These are phyloP conservation scores for Aspergillus sp. DNA, from an alignment of 2,329 filamentous ascomycete species.

Conservation along the genomic window DNA sequence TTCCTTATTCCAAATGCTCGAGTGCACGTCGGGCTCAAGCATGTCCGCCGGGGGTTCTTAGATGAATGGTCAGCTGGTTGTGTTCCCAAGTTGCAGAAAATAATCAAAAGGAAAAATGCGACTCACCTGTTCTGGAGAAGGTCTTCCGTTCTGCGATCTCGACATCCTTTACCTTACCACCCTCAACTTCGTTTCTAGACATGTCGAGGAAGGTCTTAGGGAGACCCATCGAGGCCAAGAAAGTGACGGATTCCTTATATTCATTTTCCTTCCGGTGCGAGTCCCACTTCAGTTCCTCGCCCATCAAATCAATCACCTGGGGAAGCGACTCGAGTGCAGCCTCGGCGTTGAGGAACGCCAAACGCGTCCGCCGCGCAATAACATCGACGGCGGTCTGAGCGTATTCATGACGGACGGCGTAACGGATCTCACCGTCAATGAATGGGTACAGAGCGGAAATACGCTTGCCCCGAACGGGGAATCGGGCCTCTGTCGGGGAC, in stretches of 20 bases:
- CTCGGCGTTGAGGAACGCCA: conserved; percentile 88
- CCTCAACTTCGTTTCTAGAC: conserved; percentile 52
- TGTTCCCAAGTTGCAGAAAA: no score
- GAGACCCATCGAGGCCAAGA: conserved; percentile 55
- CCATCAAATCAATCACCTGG: conserved; percentile 81
- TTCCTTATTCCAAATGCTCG: not conserved
- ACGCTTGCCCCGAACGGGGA: conserved; percentile 73
- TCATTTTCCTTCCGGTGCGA: conserved; percentile 63
- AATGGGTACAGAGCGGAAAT: conserved; percentile 79
- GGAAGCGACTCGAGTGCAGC: conserved; percentile 81
- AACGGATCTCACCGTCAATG: conserved; percentile 83
- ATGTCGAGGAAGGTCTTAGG: conserved; percentile 49
- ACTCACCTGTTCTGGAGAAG: conserved; percentile 37
- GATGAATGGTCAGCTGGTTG: not conserved
- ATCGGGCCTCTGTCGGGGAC: conserved; percentile 65
- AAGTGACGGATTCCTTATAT: conserved; percentile 63
- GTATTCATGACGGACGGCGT: conserved; percentile 81
- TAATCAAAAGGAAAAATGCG: not conserved
- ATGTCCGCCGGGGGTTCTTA: conserved; percentile 41
- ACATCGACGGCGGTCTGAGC: conserved; percentile 87
- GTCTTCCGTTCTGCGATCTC: conserved; percentile 33
- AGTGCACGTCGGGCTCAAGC: conserved; percentile 38
- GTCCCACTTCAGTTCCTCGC: conserved; percentile 73
- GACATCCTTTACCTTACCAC: conserved; percentile 42
- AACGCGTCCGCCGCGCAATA: conserved; percentile 69